Percentiles rank a stretch among this genome's conserved stretches.
Conservation (phyloP, 371 early-diverging fungal genomes). For the Gilbertella persicaria region DNA sequence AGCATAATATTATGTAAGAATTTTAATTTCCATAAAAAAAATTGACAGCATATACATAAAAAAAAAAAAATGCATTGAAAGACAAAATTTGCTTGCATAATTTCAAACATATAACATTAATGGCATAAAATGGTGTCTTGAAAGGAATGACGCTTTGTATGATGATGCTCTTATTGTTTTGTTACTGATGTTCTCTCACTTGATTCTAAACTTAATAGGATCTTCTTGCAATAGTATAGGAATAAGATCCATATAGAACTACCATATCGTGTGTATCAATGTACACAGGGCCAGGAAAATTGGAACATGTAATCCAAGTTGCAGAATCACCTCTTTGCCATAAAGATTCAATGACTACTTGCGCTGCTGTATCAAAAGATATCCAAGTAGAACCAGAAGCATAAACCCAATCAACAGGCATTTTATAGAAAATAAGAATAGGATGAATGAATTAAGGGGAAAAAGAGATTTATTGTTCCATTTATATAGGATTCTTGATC, state of each 20-base stretch:
- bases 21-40: background rate
- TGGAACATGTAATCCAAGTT: conserved; percentile 7
- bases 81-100: background rate
- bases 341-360: conserved; percentile 4
- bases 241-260: background rate
- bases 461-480: background rate
- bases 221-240: conserved; percentile 13
- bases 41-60: background rate
- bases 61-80: background rate
- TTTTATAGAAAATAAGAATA: background rate
- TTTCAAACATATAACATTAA: background rate
- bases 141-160: too few species aligned
- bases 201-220: too few species aligned
- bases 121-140: background rate
- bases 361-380: conserved; percentile 7
- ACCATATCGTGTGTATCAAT: conserved; percentile 12
- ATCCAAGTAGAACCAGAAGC: conserved; percentile 16
- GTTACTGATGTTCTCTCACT: too few species aligned
- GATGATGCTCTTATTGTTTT: too few species aligned
- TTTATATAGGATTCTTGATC: too few species aligned
- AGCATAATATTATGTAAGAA: background rate
- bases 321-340: conserved; percentile 3
- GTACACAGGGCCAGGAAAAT: conserved; percentile 7
- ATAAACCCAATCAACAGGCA: conserved; percentile 17
- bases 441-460: background rate